Evolutionary conservation across 2,329 filamentous ascomycete species (phyloP).

Genomic region (Sarocladium strictum): DNA sequence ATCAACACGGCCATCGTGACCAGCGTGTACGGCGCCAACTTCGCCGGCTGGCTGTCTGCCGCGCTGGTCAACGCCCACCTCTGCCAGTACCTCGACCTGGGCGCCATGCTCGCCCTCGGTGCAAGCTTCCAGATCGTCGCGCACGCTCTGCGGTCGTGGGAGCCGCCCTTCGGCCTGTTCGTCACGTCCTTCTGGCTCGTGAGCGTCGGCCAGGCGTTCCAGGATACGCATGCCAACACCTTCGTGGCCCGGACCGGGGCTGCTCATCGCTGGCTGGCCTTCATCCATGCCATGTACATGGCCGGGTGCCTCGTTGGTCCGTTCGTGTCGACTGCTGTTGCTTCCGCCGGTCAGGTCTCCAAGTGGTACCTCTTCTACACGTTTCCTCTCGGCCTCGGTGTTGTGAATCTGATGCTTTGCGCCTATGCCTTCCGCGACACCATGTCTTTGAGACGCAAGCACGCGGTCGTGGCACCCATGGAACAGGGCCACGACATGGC

Average conservation of each 20-base stretch:
- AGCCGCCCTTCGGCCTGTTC: slow-evolving; percentile 51
- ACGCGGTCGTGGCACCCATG: background rate
- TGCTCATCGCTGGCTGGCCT: slow-evolving; percentile 55
- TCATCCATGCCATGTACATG: slow-evolving; percentile 59
- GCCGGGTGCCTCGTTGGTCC: slow-evolving; percentile 51
- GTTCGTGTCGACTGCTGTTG: slow-evolving; percentile 47
- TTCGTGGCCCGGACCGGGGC: slow-evolving; percentile 46
- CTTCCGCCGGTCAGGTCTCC: slow-evolving; percentile 23
- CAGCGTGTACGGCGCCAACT: slow-evolving; percentile 49
- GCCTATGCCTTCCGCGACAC: slow-evolving; percentile 43
- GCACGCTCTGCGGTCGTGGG: slow-evolving; percentile 50
- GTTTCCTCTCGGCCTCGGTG: slow-evolving; percentile 45
- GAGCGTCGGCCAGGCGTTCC: slow-evolving; percentile 54
- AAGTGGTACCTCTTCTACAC: slow-evolving; percentile 53
- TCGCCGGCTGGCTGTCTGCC: slow-evolving; percentile 54
- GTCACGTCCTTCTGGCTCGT: slow-evolving; percentile 52
- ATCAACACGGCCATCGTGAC: slow-evolving; percentile 47
- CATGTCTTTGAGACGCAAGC: slow-evolving; percentile 24
- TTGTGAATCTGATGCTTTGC: slow-evolving; percentile 43
- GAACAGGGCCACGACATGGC: background rate
- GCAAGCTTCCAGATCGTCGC: slow-evolving; percentile 48
- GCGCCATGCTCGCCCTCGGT: slow-evolving; percentile 50
- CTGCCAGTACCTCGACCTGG: slow-evolving; percentile 45
- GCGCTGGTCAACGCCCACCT: slow-evolving; percentile 51
- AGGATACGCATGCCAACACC: slow-evolving; percentile 58